Conservation (phyloP, 176 grass and related monocot species). For the Aechmea fasciata region DNA sequence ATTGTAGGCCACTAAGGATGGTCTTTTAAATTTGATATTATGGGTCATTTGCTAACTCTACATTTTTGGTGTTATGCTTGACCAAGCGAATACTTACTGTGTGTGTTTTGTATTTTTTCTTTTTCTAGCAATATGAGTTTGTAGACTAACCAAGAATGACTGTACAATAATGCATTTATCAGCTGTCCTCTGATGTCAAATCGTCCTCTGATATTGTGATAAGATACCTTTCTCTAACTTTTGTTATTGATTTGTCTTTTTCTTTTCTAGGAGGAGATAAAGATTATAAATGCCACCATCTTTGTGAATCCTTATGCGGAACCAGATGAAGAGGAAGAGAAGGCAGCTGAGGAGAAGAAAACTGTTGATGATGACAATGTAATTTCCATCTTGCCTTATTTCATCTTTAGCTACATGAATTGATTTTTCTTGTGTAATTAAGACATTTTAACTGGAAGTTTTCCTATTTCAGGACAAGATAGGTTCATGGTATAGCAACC, state of each 20-base stretch:
- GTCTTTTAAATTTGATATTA: too few species aligned
- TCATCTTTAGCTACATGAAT: background rate
- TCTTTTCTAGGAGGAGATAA: conserved; percentile 81
- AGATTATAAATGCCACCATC: conserved; percentile 59
- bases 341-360: conserved; percentile 57
- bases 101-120: too few species aligned
- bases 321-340: conserved; percentile 83
- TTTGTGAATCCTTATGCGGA: conserved; percentile 92
- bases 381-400: conserved; percentile 30
- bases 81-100: background rate
- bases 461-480: conserved; percentile 65
- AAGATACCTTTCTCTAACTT: background rate
- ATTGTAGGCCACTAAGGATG: background rate
- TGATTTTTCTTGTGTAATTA: conserved; percentile 15
- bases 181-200: background rate
- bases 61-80: background rate
- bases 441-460: conserved; percentile 9
- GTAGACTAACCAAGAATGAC: too few species aligned
- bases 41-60: too few species aligned
- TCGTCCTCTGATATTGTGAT: background rate
- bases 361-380: conserved; percentile 59
- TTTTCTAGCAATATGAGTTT: too few species aligned
- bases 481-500: conserved; percentile 86
- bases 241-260: conserved; percentile 1
- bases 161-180: too few species aligned